Evolutionary conservation across 495 filamentous ascomycete genomes (phyloP).

Genomic region (Talaromyces wortmannii): DNA sequence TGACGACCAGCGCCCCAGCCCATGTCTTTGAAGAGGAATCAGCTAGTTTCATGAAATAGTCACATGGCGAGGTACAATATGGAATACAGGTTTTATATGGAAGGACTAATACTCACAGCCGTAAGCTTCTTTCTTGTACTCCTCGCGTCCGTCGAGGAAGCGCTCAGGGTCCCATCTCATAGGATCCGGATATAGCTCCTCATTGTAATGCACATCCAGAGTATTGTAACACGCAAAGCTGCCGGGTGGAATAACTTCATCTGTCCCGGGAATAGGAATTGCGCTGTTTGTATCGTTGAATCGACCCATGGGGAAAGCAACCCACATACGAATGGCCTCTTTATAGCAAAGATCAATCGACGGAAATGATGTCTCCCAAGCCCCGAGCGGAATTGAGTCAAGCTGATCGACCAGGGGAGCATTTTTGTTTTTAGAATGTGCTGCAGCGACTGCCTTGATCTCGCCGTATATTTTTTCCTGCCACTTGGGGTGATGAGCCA

Average conservation of each 20-base stretch:
- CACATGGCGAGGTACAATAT: not conserved
- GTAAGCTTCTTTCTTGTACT: constrained; percentile 32
- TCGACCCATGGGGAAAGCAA: constrained; percentile 2
- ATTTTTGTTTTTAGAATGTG: constrained; percentile 18
- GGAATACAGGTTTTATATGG: not conserved
- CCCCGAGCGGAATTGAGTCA: constrained; percentile 25
- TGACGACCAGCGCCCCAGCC: constrained; percentile 41
- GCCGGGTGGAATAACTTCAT: constrained; percentile 34
- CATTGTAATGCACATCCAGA: constrained; percentile 27
- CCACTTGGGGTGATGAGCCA: constrained; percentile 33
- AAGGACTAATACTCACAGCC: constrained; percentile 10
- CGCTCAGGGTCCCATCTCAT: constrained; percentile 34
- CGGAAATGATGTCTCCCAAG: constrained; percentile 40
- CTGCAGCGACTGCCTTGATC: constrained; percentile 24
- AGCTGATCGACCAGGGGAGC: constrained; percentile 30
- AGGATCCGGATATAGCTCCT: constrained; percentile 32
- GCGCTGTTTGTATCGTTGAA: constrained; percentile 25
- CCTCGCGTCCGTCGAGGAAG: constrained; percentile 29
- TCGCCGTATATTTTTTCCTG: constrained; percentile 26
- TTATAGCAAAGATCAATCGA: constrained; percentile 31
- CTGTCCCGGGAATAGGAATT: constrained; percentile 23
- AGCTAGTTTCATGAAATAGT: not conserved
- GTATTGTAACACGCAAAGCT: constrained; percentile 27
- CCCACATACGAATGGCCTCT: constrained; percentile 34
- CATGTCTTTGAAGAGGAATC: constrained; percentile 5